Conservation (phyloP, 306 rosid genomes). For the Elaeagnus macrophylla region DNA sequence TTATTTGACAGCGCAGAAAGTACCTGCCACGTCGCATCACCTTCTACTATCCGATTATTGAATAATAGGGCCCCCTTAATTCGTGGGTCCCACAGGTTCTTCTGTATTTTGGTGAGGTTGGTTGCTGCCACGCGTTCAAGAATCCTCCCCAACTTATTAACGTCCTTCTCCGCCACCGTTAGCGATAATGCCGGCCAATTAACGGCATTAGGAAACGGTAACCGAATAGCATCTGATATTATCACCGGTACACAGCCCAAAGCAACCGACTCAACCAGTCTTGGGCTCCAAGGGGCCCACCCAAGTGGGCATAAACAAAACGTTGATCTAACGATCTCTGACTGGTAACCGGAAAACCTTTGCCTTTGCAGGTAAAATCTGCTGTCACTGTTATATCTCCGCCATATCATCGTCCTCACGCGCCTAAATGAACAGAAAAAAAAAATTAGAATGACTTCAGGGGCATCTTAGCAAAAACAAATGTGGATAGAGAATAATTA, state of each 20-base stretch:
- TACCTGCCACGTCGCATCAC: conserved; percentile 95
- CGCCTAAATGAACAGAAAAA: conserved; percentile 31
- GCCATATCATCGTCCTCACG: conserved; percentile 72
- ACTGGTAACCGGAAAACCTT: conserved; percentile 78
- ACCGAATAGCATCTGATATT: conserved; percentile 67
- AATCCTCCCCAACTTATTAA: conserved; percentile 44
- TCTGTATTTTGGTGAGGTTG: conserved; percentile 51
- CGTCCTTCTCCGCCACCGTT: conserved; percentile 73
- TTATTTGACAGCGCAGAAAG: conserved; percentile 31
- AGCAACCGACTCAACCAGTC: conserved; percentile 74
- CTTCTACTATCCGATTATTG: conserved; percentile 36
- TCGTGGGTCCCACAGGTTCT: conserved; percentile 52
- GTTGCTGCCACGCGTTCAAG: conserved; percentile 75
- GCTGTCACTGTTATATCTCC: conserved; percentile 56
- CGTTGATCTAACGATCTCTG: conserved; percentile 65
- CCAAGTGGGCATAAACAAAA: conserved; percentile 87
- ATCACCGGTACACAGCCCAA: conserved; percentile 89
- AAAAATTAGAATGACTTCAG: background rate
- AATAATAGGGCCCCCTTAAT: conserved; percentile 56
- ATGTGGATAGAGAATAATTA: background rate
- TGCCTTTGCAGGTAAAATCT: conserved; percentile 62
- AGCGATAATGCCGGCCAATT: conserved; percentile 72
- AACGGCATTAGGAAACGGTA: conserved; percentile 57
- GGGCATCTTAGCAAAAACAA: conserved; percentile 16
- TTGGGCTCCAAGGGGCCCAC: conserved; percentile 99